Evolutionary conservation across 1,284 basidiomycete species (phyloP), one percentile per base, ranked within the genome.

Genomic region (Inonotus hispidus): DNA sequence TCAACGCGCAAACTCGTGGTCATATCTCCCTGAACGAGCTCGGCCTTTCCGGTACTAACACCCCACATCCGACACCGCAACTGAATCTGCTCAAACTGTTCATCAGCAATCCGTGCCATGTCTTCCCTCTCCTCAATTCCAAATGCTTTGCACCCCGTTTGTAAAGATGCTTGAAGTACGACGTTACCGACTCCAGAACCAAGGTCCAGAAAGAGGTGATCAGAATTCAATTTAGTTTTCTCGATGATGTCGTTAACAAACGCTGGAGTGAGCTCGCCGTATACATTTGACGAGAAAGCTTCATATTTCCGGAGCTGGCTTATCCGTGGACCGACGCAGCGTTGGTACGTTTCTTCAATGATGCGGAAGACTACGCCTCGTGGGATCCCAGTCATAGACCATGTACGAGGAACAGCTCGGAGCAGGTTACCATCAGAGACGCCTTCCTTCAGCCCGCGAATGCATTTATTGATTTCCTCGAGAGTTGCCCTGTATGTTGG

Each of bases 141-240:
- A 68, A 83, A 90, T 65, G 85, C 83, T 62, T 68, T 78, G 71
- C 89, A 92, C 0, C 89, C 89, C 0, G 85, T 85, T 69, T 90
- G 85, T 63, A 92, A 74, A 58, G 84, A 84, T 5, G 85, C 87
- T 67, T 92, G 89, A 5, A 87, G 73, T 14, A 87, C 80, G n/a
- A 90, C 85, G 67, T 91, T 90, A 5, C 85, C 89, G 7, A 92
- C 89, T 1, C 89, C 89, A 2, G 83, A 86, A 11, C 89, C 89
- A n/a, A 92, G 78, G 69, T 92, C 89, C 56, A 92, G 69, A 68
- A 92, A 84, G 14, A 90, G 76, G 41, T 82, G 83, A 59, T 81
- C 75, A 57, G 84, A 77, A 23, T 75, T 76, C 11, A 91, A 73
- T n/a, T 79, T 76, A 0, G 85, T 83, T 3, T 78, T 72, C 23